These are phyloP conservation scores for Torulaspora pretoriensis DNA, from an alignment of 1,139 yeast species.

Conservation along the genomic window DNA sequence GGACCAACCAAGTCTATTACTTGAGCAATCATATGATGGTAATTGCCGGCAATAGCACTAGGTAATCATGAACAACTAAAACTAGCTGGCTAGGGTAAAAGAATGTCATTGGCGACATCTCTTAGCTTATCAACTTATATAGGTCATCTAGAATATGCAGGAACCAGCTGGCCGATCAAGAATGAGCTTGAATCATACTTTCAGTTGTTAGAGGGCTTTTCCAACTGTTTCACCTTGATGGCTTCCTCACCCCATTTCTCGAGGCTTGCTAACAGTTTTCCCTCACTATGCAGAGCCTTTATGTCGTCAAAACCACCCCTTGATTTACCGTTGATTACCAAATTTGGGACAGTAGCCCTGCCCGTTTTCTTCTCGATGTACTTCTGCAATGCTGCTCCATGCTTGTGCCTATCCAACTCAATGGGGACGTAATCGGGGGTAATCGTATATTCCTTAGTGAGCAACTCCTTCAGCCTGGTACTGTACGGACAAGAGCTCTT, in stretches of 20 bases:
- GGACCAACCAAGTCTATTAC: too few relatives aligned
- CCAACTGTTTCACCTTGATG: slow-evolving; percentile 19
- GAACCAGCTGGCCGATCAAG: not conserved
- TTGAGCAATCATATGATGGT: too few relatives aligned
- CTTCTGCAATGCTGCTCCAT: slow-evolving; percentile 59
- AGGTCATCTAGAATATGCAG: not conserved
- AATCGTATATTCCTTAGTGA: slow-evolving; percentile 61
- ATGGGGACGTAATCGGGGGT: slow-evolving; percentile 69
- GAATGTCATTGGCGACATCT: too few relatives aligned
- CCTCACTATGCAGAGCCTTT: slow-evolving; percentile 47
- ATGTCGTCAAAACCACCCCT: slow-evolving; percentile 83
- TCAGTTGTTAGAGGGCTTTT: slow-evolving; percentile 26
- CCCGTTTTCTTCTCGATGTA: slow-evolving; percentile 56
- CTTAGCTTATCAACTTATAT: too few relatives aligned
- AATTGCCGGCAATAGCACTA: too few relatives aligned
- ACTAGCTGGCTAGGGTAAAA: too few relatives aligned
- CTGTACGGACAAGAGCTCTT: slow-evolving; percentile 76
- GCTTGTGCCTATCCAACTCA: slow-evolving; percentile 75
- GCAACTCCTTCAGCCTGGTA: slow-evolving; percentile 59
- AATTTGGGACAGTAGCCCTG: slow-evolving; percentile 68
- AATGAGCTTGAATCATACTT: not conserved
- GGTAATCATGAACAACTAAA: too few relatives aligned
- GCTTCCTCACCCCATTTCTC: slow-evolving; percentile 25
- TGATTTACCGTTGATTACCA: slow-evolving; percentile 57
- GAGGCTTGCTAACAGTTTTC: slow-evolving; percentile 19